Percentiles rank a stretch among this genome's conserved stretches.
Conservation (phyloP, 2,329 filamentous ascomycete species). For the Calonectria hawksworthii region DNA sequence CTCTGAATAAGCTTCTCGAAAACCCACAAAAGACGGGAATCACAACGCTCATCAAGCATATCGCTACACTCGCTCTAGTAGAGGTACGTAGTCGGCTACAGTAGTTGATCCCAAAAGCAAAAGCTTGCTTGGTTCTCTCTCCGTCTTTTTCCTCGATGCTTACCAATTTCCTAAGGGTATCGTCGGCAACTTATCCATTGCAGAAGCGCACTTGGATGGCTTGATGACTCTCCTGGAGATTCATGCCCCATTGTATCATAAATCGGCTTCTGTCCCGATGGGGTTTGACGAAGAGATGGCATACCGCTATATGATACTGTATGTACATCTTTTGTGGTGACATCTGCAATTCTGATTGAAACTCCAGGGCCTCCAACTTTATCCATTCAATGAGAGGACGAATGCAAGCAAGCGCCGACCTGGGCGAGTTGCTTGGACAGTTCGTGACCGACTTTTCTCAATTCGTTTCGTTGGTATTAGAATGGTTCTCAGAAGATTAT, state of each 20-base stretch:
- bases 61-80: background rate
- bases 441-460: background rate
- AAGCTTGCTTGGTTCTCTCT: background rate
- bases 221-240: background rate
- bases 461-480: background rate
- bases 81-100: background rate
- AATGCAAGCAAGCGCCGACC: background rate
- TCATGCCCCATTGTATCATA: background rate
- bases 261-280: background rate
- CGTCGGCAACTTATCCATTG: background rate
- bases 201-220: background rate
- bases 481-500: background rate
- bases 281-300: background rate
- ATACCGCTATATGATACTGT: background rate
- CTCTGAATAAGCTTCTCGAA: background rate
- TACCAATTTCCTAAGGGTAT: background rate
- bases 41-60: background rate
- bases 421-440: background rate
- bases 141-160: background rate
- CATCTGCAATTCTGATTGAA: background rate
- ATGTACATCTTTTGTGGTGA: background rate
- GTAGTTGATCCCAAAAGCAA: no score
- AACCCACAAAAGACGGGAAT: background rate
- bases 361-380: background rate
- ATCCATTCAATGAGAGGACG: background rate